Conservation (phyloP, 257 asterid species). For the Jacaranda mimosifolia region DNA sequence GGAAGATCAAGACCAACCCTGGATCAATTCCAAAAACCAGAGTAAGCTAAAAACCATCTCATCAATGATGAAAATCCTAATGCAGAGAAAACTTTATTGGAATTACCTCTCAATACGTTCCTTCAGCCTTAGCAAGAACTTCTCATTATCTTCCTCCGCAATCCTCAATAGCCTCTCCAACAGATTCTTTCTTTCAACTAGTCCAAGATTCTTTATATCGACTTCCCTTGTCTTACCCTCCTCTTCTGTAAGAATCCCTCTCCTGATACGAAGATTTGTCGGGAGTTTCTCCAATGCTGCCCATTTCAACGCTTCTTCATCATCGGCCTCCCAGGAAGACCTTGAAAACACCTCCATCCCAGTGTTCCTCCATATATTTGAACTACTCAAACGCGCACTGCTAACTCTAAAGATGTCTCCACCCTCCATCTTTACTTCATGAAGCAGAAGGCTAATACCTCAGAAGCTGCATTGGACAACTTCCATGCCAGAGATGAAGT, state of each 20-base stretch:
- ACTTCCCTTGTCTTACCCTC: conserved; percentile 65
- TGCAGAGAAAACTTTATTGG: background rate
- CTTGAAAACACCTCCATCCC: conserved; percentile 70
- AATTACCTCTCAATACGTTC: conserved; percentile 72
- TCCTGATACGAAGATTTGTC: conserved; percentile 67
- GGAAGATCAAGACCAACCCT: conserved; percentile 90
- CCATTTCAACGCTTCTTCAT: conserved; percentile 92
- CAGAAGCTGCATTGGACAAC: background rate
- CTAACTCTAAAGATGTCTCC: conserved; percentile 58
- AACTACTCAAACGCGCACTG: conserved; percentile 70
- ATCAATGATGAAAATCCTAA: background rate
- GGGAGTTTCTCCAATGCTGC: conserved; percentile 90
- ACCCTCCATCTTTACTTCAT: conserved; percentile 57
- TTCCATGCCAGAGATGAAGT: conserved; percentile 40
- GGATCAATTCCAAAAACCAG: conserved; percentile 20
- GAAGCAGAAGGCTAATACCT: conserved; percentile 12
- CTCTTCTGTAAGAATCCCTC: conserved; percentile 68
- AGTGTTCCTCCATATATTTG: conserved; percentile 79
- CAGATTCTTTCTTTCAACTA: conserved; percentile 66
- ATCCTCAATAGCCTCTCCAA: conserved; percentile 69
- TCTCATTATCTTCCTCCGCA: conserved; percentile 88
- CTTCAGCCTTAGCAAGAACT: conserved; percentile 73
- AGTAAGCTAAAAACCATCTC: background rate
- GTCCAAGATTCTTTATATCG: conserved; percentile 69
- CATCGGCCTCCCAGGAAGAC: conserved; percentile 66